A percentile compares a stretch with the other conserved stretches of the same genome.
phyloP scores from a whole-genome alignment of 768 basidiomycete genomes.

The Artomyces pyxidatus region DNA sequence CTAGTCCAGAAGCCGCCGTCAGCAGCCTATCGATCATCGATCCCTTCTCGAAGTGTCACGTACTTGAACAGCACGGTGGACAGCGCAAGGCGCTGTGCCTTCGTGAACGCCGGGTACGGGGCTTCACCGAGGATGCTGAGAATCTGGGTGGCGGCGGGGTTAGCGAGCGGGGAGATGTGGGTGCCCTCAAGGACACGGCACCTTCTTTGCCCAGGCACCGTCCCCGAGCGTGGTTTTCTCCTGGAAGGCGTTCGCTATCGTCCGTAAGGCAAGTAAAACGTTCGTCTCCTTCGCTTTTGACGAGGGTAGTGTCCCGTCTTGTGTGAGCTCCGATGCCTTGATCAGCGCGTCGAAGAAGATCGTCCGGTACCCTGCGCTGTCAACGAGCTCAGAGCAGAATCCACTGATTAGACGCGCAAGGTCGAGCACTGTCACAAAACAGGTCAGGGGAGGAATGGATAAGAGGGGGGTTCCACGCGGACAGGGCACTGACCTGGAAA shows the following conservation, averaged over 20 bases:
- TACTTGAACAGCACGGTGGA: conserved; percentile 88
- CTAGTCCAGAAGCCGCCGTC: conserved; percentile 26
- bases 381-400: conserved; percentile 48
- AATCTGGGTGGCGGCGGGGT: conserved; percentile 33
- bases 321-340: conserved; percentile 57
- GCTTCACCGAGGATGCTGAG: conserved; percentile 43
- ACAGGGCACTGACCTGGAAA: conserved; percentile 50
- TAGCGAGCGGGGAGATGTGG: neutral
- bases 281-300: conserved; percentile 80
- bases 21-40: conserved; percentile 1
- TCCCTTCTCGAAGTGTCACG: conserved; percentile 22
- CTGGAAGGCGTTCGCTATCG: conserved; percentile 72
- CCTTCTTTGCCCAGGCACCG: conserved; percentile 45
- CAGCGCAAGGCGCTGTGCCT: conserved; percentile 66
- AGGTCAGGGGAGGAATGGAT: too few species aligned
- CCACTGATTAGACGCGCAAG: conserved; percentile 69
- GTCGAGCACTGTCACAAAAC: conserved; percentile 60
- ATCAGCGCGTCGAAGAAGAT: conserved; percentile 57
- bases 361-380: conserved; percentile 34
- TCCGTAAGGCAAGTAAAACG: conserved; percentile 68
- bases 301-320: conserved; percentile 46
- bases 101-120: conserved; percentile 50
- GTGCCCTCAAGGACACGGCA: conserved; percentile 19
- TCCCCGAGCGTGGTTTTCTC: conserved; percentile 37
- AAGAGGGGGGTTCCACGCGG: neutral